A percentile compares a stretch with the other conserved stretches of the same genome.
Evolutionary conservation across 2,329 filamentous ascomycete genomes (phyloP).

Genomic region (Arthrinium puccinioides): DNA sequence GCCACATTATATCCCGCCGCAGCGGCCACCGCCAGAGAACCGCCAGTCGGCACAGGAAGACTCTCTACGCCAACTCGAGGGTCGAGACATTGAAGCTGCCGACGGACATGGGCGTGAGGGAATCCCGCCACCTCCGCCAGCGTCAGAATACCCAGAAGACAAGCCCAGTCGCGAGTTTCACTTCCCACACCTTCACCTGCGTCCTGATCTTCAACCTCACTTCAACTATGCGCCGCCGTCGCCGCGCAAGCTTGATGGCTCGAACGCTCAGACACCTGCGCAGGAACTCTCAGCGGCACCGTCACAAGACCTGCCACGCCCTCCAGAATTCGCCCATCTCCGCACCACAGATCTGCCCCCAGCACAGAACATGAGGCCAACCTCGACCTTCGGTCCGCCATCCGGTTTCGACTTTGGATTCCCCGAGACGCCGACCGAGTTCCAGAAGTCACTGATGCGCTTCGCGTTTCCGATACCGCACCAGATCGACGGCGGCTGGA

Average conservation of each 20-base stretch:
- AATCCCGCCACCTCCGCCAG: slow-evolving; percentile 7
- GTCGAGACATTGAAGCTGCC: slow-evolving; percentile 35
- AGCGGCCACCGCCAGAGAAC: slow-evolving; percentile 22
- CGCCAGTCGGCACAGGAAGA: slow-evolving; percentile 33
- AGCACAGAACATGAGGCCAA: slow-evolving; percentile 31
- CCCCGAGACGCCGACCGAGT: slow-evolving; percentile 74
- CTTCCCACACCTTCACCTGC: slow-evolving; percentile 45
- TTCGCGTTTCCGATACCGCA: slow-evolving; percentile 73
- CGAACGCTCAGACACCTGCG: slow-evolving; percentile 18
- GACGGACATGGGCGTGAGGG: slow-evolving; percentile 20
- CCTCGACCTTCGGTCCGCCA: slow-evolving; percentile 51
- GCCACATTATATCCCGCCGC: slow-evolving; percentile 36
- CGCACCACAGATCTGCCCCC: slow-evolving; percentile 35
- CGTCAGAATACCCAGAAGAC: slow-evolving; percentile 22
- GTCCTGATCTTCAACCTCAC: slow-evolving; percentile 41
- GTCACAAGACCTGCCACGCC: slow-evolving; percentile 13
- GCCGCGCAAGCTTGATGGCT: slow-evolving; percentile 25
- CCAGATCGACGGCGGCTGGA: slow-evolving; percentile 74
- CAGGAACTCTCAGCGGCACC: slow-evolving; percentile 10
- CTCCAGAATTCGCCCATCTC: slow-evolving; percentile 51
- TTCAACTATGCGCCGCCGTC: slow-evolving; percentile 52
- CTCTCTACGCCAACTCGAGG: slow-evolving; percentile 41
- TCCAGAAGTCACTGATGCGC: slow-evolving; percentile 84
- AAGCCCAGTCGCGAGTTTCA: slow-evolving; percentile 42
- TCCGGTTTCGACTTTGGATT: slow-evolving; percentile 74